Conservation (phyloP, 805 yeast species). For the Pichia nakasei region DNA sequence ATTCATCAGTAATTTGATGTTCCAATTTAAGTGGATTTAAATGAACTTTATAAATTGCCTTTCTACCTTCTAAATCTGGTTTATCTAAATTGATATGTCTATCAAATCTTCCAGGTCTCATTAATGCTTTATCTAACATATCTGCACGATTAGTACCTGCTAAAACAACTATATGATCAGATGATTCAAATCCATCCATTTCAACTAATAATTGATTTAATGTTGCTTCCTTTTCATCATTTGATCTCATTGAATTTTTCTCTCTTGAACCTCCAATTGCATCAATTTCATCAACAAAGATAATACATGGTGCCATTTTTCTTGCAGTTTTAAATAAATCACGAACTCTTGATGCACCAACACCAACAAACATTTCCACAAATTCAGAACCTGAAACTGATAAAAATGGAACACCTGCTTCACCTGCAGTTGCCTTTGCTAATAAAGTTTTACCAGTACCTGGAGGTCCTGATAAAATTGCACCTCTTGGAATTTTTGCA, state of each 20-base stretch:
- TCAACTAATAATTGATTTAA: slow-evolving; percentile 92
- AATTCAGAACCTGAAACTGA: slow-evolving; percentile 97
- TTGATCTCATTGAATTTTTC: slow-evolving; percentile 61
- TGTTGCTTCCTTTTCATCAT: slow-evolving; percentile 96
- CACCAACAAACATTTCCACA: slow-evolving; percentile 98
- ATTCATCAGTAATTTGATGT: slow-evolving; percentile 36
- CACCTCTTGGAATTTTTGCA: slow-evolving; percentile 97
- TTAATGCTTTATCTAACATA: slow-evolving; percentile 81
- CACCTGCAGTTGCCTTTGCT: slow-evolving; percentile 99
- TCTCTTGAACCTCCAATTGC: slow-evolving; percentile 94
- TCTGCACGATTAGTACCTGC: slow-evolving; percentile 98
- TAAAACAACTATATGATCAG: slow-evolving; percentile 90
- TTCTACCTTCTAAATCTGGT: slow-evolving; percentile 93
- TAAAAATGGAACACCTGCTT: slow-evolving; percentile 94
- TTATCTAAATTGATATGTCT: slow-evolving; percentile 86
- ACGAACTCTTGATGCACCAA: slow-evolving; percentile 96
- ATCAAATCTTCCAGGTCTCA: slow-evolving; percentile 97
- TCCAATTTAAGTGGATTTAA: slow-evolving; percentile 60
- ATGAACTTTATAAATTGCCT: slow-evolving; percentile 85
- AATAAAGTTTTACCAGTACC: slow-evolving; percentile 98
- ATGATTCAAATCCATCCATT: slow-evolving; percentile 92
- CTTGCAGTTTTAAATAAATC: slow-evolving; percentile 90
- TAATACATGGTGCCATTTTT: slow-evolving; percentile 87
- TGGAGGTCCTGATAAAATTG: slow-evolving; percentile 95
- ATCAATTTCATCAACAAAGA: slow-evolving; percentile 98